Evolutionary conservation across 139 green algal genomes (phyloP), one percentile per base, ranked within the genome.

Genomic region (Picochlorum costavermella): DNA sequence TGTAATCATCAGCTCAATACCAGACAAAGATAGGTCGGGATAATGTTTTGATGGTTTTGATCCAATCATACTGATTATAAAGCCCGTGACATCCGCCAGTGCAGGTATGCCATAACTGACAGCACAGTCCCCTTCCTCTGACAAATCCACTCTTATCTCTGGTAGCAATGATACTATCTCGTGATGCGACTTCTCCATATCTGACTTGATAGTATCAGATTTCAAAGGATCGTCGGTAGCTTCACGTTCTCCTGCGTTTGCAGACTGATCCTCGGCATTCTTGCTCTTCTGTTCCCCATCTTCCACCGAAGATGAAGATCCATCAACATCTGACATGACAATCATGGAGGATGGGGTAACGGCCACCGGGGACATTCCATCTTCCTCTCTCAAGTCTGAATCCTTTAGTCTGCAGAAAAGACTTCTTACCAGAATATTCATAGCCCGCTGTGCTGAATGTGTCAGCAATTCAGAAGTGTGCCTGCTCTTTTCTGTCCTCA

Each of bases 1-100:
- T 0, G 67, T 51, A 55, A 77, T 78, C 1, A 96, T 67, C 37
- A 96, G 83, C 17, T 82, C 65, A 28, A 97, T 75, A 2, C 83
- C 86, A 53, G 95, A 89, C 25, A 89, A 67, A 13, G 68, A 62
- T 49, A 82, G 61, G 45, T 83, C 78, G 11, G 79, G 56, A 36
- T 79, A 68, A 1, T 63, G 44, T 6, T 12, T 37, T 30, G 59
- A 28, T n/a, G 45, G 59, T 29, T 43, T 14, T n/a, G 33, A 14
- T 30, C 31, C 31, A n/a, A 84, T 65, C 5, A 84, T 64, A 2
- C 59, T 72, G 28, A 83, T 61, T 20, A 83, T 56, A 53, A 83
- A 84, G 5, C 48, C 56, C 9, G 83, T 68, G 1, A 83, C 37
- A 44, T 84, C 78, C 1, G 40, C 25, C 2, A 83, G 30, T 10